Percentiles rank a stretch among this genome's conserved stretches.
These are phyloP conservation scores for Oidium heveae DNA, from an alignment of 2,329 filamentous ascomycete species.

Conservation along the genomic window DNA sequence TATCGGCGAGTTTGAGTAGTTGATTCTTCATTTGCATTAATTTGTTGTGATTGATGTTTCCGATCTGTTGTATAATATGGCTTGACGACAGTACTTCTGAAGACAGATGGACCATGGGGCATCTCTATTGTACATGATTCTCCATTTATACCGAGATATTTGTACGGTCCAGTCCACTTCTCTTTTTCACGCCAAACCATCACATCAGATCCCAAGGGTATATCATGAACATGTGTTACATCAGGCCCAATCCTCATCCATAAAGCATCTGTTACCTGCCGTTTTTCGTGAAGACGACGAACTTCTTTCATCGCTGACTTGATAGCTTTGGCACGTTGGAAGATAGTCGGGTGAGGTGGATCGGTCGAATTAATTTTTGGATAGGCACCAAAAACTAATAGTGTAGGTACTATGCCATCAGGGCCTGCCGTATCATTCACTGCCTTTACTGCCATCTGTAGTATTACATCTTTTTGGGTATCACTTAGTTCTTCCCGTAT, in stretches of 20 bases:
- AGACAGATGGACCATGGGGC: not conserved
- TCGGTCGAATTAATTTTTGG: not conserved
- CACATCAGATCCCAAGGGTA: not conserved
- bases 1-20: not conserved
- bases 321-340: not conserved
- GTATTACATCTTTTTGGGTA: not conserved
- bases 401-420: not conserved
- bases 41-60: not conserved
- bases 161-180: not conserved
- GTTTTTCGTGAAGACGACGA: not conserved
- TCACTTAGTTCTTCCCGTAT: not conserved
- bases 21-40: not conserved
- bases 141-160: not conserved
- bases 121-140: constrained; percentile 2
- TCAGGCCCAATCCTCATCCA: not conserved
- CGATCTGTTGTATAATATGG: no score
- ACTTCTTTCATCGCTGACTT: not conserved
- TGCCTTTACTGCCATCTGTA: not conserved
- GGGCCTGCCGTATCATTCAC: not conserved
- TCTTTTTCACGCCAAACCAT: not conserved
- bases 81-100: no score
- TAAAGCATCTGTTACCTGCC: not conserved
- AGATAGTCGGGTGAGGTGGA: not conserved
- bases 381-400: not conserved
- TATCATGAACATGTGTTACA: not conserved